phyloP scores from a whole-genome alignment of 805 yeast genomes.

The Myxozyma geophila region DNA sequence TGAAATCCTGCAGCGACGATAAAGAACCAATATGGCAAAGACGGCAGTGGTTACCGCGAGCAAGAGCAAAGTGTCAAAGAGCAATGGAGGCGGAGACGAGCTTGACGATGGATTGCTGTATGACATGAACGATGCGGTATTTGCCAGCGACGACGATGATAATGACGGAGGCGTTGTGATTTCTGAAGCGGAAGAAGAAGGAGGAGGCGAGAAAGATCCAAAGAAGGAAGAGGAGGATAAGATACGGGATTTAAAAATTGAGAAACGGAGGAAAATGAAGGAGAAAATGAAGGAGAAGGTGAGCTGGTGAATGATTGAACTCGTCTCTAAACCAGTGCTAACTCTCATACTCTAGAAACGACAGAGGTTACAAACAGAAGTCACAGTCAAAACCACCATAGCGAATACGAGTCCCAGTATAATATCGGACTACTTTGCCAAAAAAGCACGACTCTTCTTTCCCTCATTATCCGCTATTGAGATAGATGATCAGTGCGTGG shows the following conservation, averaged over 20 bases:
- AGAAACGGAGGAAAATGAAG: slow-evolving; percentile 24
- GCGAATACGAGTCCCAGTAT: slow-evolving; percentile 14
- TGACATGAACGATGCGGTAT: slow-evolving; percentile 17
- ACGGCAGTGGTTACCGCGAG: neutral
- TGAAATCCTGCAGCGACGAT: neutral
- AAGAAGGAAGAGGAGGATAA: slow-evolving; percentile 12
- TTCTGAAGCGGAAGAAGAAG: slow-evolving; percentile 6
- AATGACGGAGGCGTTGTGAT: slow-evolving; percentile 9
- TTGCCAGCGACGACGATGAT: slow-evolving; percentile 10
- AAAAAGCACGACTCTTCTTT: slow-evolving; percentile 23
- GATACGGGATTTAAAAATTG: slow-evolving; percentile 2
- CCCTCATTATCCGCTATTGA: slow-evolving; percentile 30
- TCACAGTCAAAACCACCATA: slow-evolving; percentile 22
- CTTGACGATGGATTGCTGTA: slow-evolving; percentile 36
- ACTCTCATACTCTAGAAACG: slow-evolving; percentile 16
- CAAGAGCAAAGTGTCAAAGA: neutral
- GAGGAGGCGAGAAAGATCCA: neutral
- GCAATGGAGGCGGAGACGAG: slow-evolving; percentile 22
- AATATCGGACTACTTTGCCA: slow-evolving; percentile 32
- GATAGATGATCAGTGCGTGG: slow-evolving; percentile 26
- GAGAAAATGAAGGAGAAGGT: slow-evolving; percentile 25
- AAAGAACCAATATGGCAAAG: neutral
- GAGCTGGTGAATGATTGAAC: no score
- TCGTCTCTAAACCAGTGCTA: no score
- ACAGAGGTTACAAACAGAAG: slow-evolving; percentile 29